Evolutionary conservation across 768 basidiomycete genomes (phyloP).

Genomic region (Russula abietina): DNA sequence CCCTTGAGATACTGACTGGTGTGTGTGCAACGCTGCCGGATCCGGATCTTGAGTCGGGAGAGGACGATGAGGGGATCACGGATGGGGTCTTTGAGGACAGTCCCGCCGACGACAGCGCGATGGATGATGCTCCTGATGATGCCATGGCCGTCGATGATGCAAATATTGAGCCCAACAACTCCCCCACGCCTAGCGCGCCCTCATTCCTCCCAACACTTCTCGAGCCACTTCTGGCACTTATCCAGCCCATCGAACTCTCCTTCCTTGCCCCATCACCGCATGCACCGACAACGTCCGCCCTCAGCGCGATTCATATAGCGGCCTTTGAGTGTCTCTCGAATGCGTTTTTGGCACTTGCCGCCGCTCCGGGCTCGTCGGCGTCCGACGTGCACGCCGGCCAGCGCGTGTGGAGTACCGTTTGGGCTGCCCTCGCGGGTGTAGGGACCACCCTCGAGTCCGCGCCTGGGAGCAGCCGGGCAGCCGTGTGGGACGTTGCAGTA

Average conservation of each 20-base stretch:
- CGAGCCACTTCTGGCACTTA: conserved; percentile 58
- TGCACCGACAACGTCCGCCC: conserved; percentile 82
- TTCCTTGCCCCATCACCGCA: conserved; percentile 74
- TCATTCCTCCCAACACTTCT: conserved; percentile 58
- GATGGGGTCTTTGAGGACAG: conserved; percentile 42
- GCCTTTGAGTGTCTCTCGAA: conserved; percentile 91
- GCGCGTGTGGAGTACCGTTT: conserved; percentile 58
- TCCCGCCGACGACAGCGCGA: conserved; percentile 36
- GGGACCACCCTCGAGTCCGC: conserved; percentile 55
- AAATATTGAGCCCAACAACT: conserved; percentile 1
- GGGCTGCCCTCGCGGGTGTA: conserved; percentile 53
- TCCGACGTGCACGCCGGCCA: conserved; percentile 45
- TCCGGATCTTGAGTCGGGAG: conserved; percentile 43
- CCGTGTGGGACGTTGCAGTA: conserved; percentile 73
- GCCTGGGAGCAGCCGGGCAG: conserved; percentile 55
- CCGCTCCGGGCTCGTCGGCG: conserved; percentile 38
- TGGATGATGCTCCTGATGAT: conserved; percentile 32
- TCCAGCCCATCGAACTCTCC: conserved; percentile 72
- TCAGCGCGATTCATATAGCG: conserved; percentile 76
- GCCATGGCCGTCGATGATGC: conserved; percentile 27
- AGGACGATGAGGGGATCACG: conserved; percentile 32
- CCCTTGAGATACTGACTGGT: conserved; percentile 84
- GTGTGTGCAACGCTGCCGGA: conserved; percentile 85
- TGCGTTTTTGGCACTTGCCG: conserved; percentile 68
- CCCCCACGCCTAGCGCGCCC: conserved; percentile 29